Conservation (phyloP, 192 early-diverging fungal species). For the Geranomyces michiganensis region DNA sequence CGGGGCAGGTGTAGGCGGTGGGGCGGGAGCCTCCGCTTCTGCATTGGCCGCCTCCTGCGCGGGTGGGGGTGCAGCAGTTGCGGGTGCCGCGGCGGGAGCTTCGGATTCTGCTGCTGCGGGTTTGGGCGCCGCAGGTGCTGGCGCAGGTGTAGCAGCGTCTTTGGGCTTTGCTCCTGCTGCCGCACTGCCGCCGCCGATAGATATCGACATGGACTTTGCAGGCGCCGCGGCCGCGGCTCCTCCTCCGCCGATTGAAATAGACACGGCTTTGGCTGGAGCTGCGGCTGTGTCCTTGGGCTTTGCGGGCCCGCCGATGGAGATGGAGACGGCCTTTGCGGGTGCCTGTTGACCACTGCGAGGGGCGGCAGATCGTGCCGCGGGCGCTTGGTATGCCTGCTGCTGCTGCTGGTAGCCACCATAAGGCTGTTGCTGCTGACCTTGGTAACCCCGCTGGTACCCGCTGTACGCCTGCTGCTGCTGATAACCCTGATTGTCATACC, state of each 20-base stretch:
- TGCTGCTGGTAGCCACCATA: constrained; percentile 36
- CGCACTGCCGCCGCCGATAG: neutral
- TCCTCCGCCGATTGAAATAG: constrained; percentile 30
- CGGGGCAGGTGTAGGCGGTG: constrained; percentile 46
- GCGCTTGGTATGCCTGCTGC: constrained; percentile 35
- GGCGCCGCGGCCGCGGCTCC: constrained; percentile 2
- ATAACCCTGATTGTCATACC: constrained; percentile 25
- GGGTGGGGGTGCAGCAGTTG: neutral
- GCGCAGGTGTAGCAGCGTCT: neutral
- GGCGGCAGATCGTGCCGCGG: neutral
- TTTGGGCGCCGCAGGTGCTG: neutral
- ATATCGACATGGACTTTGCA: constrained; percentile 2
- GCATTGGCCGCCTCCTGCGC: neutral
- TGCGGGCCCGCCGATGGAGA: constrained; percentile 31
- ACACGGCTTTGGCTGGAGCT: constrained; percentile 36
- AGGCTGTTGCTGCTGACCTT: constrained; percentile 31
- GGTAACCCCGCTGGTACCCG: constrained; percentile 19
- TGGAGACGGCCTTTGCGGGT: constrained; percentile 27
- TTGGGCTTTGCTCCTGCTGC: neutral
- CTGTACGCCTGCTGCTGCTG: constrained; percentile 24
- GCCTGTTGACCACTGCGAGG: neutral
- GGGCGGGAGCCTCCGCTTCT: neutral
- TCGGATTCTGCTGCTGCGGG: neutral
- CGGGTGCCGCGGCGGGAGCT: neutral
- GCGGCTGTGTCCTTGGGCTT: constrained; percentile 14